Conservation (phyloP, 129 eudicot genomes). For the Escallonia herrerae region DNA sequence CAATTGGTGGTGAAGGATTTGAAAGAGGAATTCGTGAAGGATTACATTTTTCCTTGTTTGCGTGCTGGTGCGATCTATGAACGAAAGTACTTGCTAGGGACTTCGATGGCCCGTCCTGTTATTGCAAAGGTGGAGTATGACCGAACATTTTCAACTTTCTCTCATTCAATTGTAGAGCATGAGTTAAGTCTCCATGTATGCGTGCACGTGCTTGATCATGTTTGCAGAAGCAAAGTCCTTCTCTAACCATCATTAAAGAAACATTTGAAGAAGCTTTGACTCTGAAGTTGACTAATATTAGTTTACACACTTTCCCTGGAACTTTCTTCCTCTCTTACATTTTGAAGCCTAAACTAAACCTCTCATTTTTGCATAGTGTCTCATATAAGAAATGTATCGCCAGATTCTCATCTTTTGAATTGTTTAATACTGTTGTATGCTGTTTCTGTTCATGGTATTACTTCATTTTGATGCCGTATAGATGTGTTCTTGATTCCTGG, state of each 20-base stretch:
- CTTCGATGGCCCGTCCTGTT: constrained; percentile 99
- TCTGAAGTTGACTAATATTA: neutral
- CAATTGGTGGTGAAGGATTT: constrained; percentile 92
- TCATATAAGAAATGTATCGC: too few species aligned
- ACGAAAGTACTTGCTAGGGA: constrained; percentile 89
- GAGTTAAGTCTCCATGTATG: too few species aligned
- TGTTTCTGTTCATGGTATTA: neutral
- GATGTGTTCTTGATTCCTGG: neutral
- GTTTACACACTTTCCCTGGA: too few species aligned
- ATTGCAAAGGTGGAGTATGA: constrained; percentile 74
- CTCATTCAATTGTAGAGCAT: neutral
- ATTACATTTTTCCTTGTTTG: constrained; percentile 82
- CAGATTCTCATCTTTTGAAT: too few species aligned
- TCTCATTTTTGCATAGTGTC: too few species aligned
- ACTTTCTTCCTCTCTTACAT: too few species aligned
- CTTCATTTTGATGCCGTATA: neutral
- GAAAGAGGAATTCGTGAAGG: constrained; percentile 87
- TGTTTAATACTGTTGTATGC: too few species aligned
- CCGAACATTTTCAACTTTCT: neutral
- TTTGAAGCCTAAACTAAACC: too few species aligned
- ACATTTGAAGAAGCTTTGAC: too few species aligned
- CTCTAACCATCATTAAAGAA: neutral
- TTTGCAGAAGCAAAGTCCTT: neutral
- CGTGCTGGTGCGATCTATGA: constrained; percentile 94
- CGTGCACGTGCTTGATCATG: neutral